phyloP scores from a whole-genome alignment of 1,284 basidiomycete species.

The Fomitopsis pinicola region DNA sequence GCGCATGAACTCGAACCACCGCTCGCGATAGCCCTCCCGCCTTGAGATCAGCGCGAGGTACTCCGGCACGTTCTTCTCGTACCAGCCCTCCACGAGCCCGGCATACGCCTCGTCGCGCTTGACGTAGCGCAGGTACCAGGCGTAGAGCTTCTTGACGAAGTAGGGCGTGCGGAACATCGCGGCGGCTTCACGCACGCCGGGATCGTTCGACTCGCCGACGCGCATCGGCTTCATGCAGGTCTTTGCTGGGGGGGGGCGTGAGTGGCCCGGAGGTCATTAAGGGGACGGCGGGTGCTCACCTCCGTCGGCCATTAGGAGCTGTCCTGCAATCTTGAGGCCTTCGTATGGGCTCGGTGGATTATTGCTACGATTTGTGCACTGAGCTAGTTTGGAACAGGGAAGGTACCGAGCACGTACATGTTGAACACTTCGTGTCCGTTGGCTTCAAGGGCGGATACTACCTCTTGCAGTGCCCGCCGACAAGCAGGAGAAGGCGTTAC shows the following conservation, averaged over 20 bases:
- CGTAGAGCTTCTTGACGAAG: constrained; percentile 33
- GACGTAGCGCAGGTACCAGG: constrained; percentile 34
- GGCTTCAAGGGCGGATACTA: constrained; percentile 40
- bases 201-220: constrained; percentile 41
- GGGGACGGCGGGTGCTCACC: constrained; percentile 21
- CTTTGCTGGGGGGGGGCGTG: constrained; percentile 15
- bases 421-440: constrained; percentile 49
- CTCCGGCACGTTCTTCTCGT: constrained; percentile 47
- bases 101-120: constrained; percentile 24
- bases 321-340: constrained; percentile 33
- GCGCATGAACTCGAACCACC: constrained; percentile 26
- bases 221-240: constrained; percentile 27
- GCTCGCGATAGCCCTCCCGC: constrained; percentile 49
- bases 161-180: constrained; percentile 35
- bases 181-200: constrained; percentile 33
- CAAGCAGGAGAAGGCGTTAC: constrained; percentile 57
- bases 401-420: constrained; percentile 30
- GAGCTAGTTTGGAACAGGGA: neutral
- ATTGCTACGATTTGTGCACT: constrained; percentile 11
- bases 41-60: constrained; percentile 53
- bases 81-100: constrained; percentile 37
- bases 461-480: constrained; percentile 48
- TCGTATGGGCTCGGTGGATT: constrained; percentile 34
- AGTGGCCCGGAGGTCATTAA: neutral
- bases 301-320: constrained; percentile 35